Evolutionary conservation across 2,329 filamentous ascomycete genomes (phyloP).

Genomic region (Epichloe uncinata): DNA sequence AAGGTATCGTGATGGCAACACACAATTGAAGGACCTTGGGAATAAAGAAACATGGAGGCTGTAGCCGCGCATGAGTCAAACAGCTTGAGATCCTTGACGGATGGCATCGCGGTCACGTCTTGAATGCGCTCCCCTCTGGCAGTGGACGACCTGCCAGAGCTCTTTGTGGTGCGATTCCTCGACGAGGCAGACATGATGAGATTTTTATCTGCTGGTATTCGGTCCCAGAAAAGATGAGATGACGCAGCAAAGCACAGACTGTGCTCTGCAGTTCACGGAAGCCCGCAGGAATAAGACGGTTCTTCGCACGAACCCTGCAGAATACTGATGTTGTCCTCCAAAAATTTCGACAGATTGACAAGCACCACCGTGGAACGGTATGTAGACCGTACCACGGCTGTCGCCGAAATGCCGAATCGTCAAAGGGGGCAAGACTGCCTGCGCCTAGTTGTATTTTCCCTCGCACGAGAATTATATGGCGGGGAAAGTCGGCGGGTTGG

Average conservation of each 20-base stretch:
- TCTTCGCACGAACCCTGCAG: slow-evolving; percentile 12
- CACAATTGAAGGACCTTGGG: slow-evolving; percentile 67
- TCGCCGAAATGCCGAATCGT: slow-evolving; percentile 14
- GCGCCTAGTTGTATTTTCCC: slow-evolving; percentile 4
- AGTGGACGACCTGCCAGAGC: slow-evolving; percentile 42
- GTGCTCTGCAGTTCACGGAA: slow-evolving; percentile 4
- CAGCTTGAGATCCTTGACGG: slow-evolving; percentile 35
- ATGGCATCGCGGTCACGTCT: slow-evolving; percentile 38
- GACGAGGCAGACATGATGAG: slow-evolving; percentile 38
- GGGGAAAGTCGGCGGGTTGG: neutral
- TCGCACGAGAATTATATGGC: slow-evolving; percentile 1
- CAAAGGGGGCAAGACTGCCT: neutral
- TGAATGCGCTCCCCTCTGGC: slow-evolving; percentile 27
- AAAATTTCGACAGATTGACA: slow-evolving; percentile 9
- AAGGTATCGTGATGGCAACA: slow-evolving; percentile 89
- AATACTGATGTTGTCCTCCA: slow-evolving; percentile 6
- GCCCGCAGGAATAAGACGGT: slow-evolving; percentile 11
- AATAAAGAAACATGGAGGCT: slow-evolving; percentile 79
- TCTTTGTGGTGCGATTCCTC: slow-evolving; percentile 46
- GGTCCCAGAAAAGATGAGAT: slow-evolving; percentile 12
- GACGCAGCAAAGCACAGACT: slow-evolving; percentile 10
- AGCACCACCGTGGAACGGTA: slow-evolving; percentile 21
- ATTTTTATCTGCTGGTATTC: slow-evolving; percentile 18
- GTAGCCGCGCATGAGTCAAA: slow-evolving; percentile 88
- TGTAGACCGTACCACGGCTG: slow-evolving; percentile 27